Conservation (phyloP, 1,139 yeast genomes). For the Candida frijolesensis region DNA sequence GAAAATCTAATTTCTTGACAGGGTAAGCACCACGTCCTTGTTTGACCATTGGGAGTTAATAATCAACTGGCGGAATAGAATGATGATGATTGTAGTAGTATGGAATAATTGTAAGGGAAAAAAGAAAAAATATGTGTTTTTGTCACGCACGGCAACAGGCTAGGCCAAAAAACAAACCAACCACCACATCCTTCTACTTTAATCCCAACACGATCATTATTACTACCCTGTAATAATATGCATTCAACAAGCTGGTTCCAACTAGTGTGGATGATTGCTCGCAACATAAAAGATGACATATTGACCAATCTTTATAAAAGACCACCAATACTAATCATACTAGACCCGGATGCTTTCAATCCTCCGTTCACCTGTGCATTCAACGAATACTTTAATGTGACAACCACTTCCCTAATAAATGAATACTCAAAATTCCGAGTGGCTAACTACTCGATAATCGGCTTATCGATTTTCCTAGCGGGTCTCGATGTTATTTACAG, state of each 20-base stretch:
- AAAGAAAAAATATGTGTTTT: neutral
- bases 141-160: neutral
- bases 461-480: conserved; percentile 18
- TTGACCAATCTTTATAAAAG: conserved; percentile 16
- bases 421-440: conserved; percentile 9
- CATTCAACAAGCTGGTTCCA: conserved; percentile 7
- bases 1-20: conserved; percentile 15
- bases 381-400: conserved; percentile 18
- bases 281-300: conserved; percentile 21
- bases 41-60: conserved; percentile 16
- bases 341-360: conserved; percentile 28
- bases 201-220: neutral
- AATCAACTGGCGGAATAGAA: no score
- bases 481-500: conserved; percentile 24
- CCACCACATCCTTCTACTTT: neutral
- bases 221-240: neutral
- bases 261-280: conserved; percentile 9
- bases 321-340: conserved; percentile 23
- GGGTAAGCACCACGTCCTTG: conserved; percentile 16
- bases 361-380: conserved; percentile 31
- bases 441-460: conserved; percentile 8
- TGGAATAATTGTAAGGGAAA: neutral
- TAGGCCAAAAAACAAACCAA: neutral
- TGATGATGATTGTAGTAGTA: neutral
- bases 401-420: conserved; percentile 11